Evolutionary conservation across 768 basidiomycete species (phyloP).

Genomic region (Lactarius hengduanensis): DNA sequence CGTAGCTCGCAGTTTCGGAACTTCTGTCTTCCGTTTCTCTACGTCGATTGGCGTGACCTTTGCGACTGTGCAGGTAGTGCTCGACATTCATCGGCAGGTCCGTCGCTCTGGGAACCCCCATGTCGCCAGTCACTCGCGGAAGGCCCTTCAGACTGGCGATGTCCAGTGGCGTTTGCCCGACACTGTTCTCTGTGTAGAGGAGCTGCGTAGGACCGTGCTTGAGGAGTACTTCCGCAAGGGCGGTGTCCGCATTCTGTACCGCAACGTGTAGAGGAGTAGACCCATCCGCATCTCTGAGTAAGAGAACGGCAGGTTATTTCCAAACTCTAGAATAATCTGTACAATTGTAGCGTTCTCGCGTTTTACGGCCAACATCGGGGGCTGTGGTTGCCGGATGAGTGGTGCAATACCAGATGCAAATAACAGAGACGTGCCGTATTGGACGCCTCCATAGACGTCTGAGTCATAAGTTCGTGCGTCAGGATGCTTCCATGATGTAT

Average conservation of each 20-base stretch:
- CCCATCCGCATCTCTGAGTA: constrained; percentile 47
- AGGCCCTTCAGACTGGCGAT: constrained; percentile 29
- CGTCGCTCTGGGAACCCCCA: not conserved
- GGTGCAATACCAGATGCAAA: not conserved
- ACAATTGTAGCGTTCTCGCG: constrained; percentile 34
- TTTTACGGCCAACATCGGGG: constrained; percentile 54
- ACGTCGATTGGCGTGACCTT: constrained; percentile 5
- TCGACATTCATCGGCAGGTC: not conserved
- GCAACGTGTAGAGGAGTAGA: constrained; percentile 53
- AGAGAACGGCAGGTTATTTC: constrained; percentile 37
- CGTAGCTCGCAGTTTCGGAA: constrained; percentile 22
- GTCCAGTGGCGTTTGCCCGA: constrained; percentile 37
- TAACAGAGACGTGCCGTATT: constrained; percentile 44
- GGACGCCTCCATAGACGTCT: constrained; percentile 15
- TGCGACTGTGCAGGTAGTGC: not conserved
- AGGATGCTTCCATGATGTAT: constrained; percentile 74
- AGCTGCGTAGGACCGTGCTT: constrained; percentile 40
- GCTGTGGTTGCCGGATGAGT: constrained; percentile 37
- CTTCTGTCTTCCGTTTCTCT: constrained; percentile 17
- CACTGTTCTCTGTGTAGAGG: constrained; percentile 47
- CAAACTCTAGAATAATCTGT: constrained; percentile 39
- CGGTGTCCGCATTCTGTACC: constrained; percentile 36
- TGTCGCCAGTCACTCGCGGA: not conserved
- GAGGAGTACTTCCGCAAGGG: constrained; percentile 43
- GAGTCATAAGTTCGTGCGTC: constrained; percentile 41